Conservation (phyloP, 441 rosid species). For the Erodium trifolium region DNA sequence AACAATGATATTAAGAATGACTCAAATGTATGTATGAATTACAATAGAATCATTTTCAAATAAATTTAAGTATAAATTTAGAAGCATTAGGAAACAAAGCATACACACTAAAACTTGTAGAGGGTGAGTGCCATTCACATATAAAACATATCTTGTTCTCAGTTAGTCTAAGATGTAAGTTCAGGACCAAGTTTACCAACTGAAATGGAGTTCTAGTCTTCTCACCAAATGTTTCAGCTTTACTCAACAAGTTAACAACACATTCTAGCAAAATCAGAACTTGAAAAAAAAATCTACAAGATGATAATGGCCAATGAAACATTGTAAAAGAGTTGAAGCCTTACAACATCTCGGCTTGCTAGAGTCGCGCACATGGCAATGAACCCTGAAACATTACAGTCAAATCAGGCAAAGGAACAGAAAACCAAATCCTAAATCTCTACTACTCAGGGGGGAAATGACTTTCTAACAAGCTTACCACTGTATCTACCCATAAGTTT, state of each 20-base stretch:
- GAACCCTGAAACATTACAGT: slow-evolving; percentile 44
- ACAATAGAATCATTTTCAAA: background rate
- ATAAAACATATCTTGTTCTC: background rate
- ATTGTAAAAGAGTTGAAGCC: background rate
- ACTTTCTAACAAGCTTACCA: slow-evolving; percentile 34
- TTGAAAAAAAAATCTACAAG: background rate
- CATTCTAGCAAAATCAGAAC: background rate
- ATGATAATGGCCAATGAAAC: background rate
- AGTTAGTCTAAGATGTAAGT: too few relatives aligned
- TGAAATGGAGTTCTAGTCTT: too few relatives aligned
- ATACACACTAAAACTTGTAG: background rate
- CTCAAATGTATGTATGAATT: background rate
- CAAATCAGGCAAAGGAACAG: background rate
- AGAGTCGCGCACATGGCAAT: slow-evolving; percentile 94
- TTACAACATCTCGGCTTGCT: slow-evolving; percentile 76
- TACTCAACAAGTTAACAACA: background rate
- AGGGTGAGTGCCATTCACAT: background rate
- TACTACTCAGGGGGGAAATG: background rate
- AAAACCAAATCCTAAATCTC: background rate
- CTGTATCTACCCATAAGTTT: slow-evolving; percentile 96
- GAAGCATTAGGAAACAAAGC: background rate
- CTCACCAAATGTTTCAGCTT: too few relatives aligned
- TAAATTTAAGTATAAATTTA: background rate
- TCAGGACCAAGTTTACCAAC: too few relatives aligned
- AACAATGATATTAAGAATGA: background rate